phyloP scores from a whole-genome alignment of 345 rosid genomes.

The Citrus trifoliata region DNA sequence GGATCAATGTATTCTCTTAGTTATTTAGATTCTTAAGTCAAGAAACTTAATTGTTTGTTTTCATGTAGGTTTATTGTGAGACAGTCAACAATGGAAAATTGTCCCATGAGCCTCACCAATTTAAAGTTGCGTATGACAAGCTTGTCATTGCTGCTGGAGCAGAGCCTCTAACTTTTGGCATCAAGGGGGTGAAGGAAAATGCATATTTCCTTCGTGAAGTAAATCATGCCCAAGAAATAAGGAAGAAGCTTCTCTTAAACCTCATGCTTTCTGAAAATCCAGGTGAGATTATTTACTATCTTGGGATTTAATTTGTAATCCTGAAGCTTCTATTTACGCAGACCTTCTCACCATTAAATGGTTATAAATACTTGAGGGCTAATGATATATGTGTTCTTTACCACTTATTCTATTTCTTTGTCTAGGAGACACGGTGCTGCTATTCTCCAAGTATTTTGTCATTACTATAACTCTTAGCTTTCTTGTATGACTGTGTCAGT shows the following conservation, averaged over 20 bases:
- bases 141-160: constrained; percentile 87
- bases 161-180: constrained; percentile 87
- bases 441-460: neutral
- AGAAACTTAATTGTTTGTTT: neutral
- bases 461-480: neutral
- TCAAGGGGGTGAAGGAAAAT: constrained; percentile 83
- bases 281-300: constrained; percentile 29
- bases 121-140: constrained; percentile 90
- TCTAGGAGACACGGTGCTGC: neutral
- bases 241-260: constrained; percentile 87
- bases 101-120: constrained; percentile 60
- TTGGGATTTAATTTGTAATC: neutral
- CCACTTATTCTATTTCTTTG: neutral
- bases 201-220: constrained; percentile 93
- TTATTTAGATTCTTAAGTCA: neutral
- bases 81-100: constrained; percentile 48
- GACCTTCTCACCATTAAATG: neutral
- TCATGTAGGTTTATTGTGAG: constrained; percentile 72
- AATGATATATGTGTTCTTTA: neutral
- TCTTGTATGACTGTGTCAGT: neutral
- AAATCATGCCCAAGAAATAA: constrained; percentile 88
- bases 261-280: constrained; percentile 94
- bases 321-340: neutral
- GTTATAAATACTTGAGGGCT: neutral
- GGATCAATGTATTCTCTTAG: no score